phyloP scores from a whole-genome alignment of 257 asterid species.

The Henckelia pumila region DNA sequence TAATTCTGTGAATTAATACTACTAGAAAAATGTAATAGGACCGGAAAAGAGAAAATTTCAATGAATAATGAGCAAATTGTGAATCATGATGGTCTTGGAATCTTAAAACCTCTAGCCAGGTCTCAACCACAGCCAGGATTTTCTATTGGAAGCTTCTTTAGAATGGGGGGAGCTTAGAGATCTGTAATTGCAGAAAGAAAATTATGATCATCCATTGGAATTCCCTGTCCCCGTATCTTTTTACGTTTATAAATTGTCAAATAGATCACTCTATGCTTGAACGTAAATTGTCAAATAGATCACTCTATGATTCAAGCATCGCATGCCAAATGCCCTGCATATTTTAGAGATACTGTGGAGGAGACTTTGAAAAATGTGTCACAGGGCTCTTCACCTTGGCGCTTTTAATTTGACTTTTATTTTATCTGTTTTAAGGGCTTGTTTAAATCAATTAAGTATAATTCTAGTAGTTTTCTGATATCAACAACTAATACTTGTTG shows the following conservation, averaged over 20 bases:
- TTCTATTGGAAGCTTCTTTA: too few species aligned
- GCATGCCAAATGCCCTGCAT: neutral
- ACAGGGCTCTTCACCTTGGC: conserved; percentile 5
- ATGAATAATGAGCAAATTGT: neutral
- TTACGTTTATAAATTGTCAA: neutral
- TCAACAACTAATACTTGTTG: conserved; percentile 7
- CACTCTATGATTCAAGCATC: too few species aligned
- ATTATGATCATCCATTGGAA: neutral
- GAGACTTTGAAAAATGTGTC: conserved; percentile 5
- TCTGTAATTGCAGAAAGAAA: neutral
- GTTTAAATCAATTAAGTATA: neutral
- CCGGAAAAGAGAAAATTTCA: too few species aligned
- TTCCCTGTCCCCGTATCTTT: neutral
- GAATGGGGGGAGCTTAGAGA: too few species aligned
- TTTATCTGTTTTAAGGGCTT: conserved; percentile 10
- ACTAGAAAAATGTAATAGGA: too few species aligned
- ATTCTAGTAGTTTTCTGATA: conserved; percentile 6
- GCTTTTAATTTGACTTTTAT: neutral
- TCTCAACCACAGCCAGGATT: too few species aligned
- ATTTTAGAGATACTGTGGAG: neutral
- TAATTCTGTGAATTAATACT: too few species aligned
- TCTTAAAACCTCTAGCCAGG: neutral
- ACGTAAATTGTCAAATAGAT: too few species aligned
- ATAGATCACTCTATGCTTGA: too few species aligned
- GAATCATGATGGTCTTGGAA: neutral